Percentiles rank a stretch among this genome's conserved stretches.
These are phyloP conservation scores for Ascoidea tarda DNA, from an alignment of 805 yeast species.

Conservation along the genomic window DNA sequence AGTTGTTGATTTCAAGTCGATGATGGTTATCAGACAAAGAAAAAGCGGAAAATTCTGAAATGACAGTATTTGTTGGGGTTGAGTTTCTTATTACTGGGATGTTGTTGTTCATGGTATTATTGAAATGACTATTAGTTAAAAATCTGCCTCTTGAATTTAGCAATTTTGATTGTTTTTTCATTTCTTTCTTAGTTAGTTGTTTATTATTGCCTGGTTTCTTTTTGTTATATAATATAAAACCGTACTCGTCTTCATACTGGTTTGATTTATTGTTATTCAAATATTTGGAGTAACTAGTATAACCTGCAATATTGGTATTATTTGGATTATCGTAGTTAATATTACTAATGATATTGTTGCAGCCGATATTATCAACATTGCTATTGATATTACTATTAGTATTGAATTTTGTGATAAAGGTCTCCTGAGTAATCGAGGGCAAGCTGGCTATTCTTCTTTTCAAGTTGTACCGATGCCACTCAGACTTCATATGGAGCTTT, in stretches of 20 bases:
- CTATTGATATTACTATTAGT: slow-evolving; percentile 6
- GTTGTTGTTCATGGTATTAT: not conserved
- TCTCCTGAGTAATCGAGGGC: slow-evolving; percentile 56
- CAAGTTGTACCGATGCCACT: slow-evolving; percentile 94
- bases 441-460: slow-evolving; percentile 83
- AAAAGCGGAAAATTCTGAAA: slow-evolving; percentile 39
- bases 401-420: slow-evolving; percentile 41
- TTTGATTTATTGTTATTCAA: not conserved
- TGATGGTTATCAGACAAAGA: slow-evolving; percentile 31
- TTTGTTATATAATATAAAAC: slow-evolving; percentile 23
- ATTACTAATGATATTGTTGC: no score
- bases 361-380: not conserved
- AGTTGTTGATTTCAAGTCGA: no score
- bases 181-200: slow-evolving; percentile 16
- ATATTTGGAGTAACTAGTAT: no score
- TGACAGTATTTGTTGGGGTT: slow-evolving; percentile 35
- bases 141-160: not conserved
- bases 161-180: slow-evolving; percentile 1
- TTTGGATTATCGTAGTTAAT: no score
- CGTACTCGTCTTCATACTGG: slow-evolving; percentile 35
- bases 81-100: slow-evolving; percentile 17
- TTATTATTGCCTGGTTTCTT: slow-evolving; percentile 27
- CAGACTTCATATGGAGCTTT: slow-evolving; percentile 90
- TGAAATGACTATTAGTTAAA: slow-evolving; percentile 1
- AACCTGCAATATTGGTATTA: slow-evolving; percentile 2